These are phyloP conservation scores for Dichomitus squalens DNA, from an alignment of 1,284 basidiomycete species.

Conservation along the genomic window DNA sequence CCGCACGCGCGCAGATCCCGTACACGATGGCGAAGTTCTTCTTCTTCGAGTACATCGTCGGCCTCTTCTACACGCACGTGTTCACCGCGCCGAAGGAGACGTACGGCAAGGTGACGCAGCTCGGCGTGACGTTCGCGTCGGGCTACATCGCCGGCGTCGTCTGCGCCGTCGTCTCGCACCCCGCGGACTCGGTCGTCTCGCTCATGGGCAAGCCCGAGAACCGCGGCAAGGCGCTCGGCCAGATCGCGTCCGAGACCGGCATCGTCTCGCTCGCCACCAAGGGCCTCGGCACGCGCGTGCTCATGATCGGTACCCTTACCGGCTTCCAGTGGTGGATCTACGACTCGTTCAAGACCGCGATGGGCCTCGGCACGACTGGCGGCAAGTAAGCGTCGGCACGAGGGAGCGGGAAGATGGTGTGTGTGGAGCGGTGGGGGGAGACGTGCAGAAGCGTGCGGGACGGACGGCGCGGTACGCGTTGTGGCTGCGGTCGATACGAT, in stretches of 20 bases:
- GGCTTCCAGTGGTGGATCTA: conserved; percentile 94
- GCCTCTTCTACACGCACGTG: conserved; percentile 75
- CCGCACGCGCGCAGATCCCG: conserved; percentile 55
- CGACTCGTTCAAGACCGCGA: conserved; percentile 76
- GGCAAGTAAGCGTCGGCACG: conserved; percentile 59
- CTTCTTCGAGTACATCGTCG: conserved; percentile 82
- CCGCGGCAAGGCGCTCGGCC: conserved; percentile 72
- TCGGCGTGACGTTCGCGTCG: conserved; percentile 79
- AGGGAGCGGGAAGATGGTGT: not conserved
- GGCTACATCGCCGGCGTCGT: conserved; percentile 84
- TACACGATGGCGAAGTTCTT: conserved; percentile 90
- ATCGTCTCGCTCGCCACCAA: conserved; percentile 65
- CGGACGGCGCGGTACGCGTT: conserved; percentile 1
- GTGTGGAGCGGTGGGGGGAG: not conserved
- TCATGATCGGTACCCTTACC: conserved; percentile 82
- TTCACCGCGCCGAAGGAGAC: conserved; percentile 74
- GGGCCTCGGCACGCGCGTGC: conserved; percentile 78
- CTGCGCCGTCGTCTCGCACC: conserved; percentile 83
- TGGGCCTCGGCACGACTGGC: conserved; percentile 84
- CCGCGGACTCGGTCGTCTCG: conserved; percentile 79
- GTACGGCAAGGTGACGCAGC: conserved; percentile 73
- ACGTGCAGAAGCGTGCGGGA: not conserved
- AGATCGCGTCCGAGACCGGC: conserved; percentile 72
- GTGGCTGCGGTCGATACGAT: conserved; percentile 6
- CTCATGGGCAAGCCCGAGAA: conserved; percentile 77